Conservation (phyloP, 345 rosid species). For the Cardamine occulta region DNA sequence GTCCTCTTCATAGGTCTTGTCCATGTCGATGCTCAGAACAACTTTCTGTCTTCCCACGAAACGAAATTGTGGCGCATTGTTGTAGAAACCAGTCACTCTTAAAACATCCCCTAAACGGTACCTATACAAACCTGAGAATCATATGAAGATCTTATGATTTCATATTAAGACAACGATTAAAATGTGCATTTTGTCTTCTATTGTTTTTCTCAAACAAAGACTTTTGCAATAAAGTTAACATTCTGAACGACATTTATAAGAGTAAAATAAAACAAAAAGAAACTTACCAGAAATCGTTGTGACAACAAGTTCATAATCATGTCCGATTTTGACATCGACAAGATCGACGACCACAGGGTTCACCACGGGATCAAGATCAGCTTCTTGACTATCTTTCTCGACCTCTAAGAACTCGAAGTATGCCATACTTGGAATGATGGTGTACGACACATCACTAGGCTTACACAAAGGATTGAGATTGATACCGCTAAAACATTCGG, state of each 20-base stretch:
- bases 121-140: slow-evolving; percentile 68
- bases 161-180: too few relatives aligned
- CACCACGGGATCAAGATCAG: slow-evolving; percentile 4
- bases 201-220: too few relatives aligned
- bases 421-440: slow-evolving; percentile 79
- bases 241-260: neutral
- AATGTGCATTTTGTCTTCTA: too few relatives aligned
- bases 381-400: slow-evolving; percentile 47
- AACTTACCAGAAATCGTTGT: slow-evolving; percentile 75
- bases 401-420: slow-evolving; percentile 84
- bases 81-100: slow-evolving; percentile 72
- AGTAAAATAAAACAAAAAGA: neutral
- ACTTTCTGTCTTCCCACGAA: slow-evolving; percentile 78
- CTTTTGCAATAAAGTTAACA: neutral
- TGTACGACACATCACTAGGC: slow-evolving; percentile 83
- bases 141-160: too few relatives aligned
- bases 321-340: slow-evolving; percentile 68
- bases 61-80: slow-evolving; percentile 73
- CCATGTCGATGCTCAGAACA: slow-evolving; percentile 77
- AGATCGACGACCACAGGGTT: slow-evolving; percentile 56
- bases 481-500: slow-evolving; percentile 81
- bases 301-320: slow-evolving; percentile 71
- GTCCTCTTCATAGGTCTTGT: slow-evolving; percentile 89
- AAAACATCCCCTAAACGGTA: slow-evolving; percentile 85
- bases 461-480: slow-evolving; percentile 65